Base-by-base conservation (phyloP, 2,329 filamentous ascomycete species). In the Ceratocystis ficicola region DNA sequence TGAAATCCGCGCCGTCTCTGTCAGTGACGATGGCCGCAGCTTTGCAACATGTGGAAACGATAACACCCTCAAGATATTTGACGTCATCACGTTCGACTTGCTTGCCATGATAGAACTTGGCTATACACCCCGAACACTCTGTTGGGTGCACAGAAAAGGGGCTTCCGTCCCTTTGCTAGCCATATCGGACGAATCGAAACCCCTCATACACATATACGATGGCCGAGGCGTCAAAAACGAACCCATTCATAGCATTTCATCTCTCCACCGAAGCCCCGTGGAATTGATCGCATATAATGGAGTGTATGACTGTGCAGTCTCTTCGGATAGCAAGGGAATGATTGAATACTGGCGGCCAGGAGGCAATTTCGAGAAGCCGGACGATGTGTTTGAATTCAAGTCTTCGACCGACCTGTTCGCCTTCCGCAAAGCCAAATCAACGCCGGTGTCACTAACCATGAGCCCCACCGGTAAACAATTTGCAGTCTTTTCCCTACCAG, bases 361-460 rank as follows among this genome's bases (percentile, higher is more conserved):
- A 69, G 86, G 84, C 1, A 85, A 79, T 48, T 96, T 90, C 74
- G 90, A 95, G 72, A 96, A 97, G 75, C 94, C 94, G 0, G 86
- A 91, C 70, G 90, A 85, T 64, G 91, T 99, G 20, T 99, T 95
- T 73, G 83, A 90, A 70, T 89, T 91, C 77, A 99, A 99, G 77
- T 95, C 90, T 73, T 87, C 89, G 1, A 99, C 94, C 2, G 94
- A 89, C 72, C 80, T 99, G 0, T 99, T 97, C 72, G 93, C 96
- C 64, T 97, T 99, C 78, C 97, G 95, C 73, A 97, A 96, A 76
- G 83, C 89, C 63, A 97, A 96, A 74, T 89, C 91, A 0, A 83
- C 87, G 0, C 92, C 93, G 0, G 84, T 86, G 3, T 89, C 89
- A 10, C 79, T 99, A 62, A 89, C 88, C 0, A 83, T 99, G 60